Evolutionary conservation across 1,139 yeast genomes (phyloP).

Genomic region (Suhomyces terraborum): DNA sequence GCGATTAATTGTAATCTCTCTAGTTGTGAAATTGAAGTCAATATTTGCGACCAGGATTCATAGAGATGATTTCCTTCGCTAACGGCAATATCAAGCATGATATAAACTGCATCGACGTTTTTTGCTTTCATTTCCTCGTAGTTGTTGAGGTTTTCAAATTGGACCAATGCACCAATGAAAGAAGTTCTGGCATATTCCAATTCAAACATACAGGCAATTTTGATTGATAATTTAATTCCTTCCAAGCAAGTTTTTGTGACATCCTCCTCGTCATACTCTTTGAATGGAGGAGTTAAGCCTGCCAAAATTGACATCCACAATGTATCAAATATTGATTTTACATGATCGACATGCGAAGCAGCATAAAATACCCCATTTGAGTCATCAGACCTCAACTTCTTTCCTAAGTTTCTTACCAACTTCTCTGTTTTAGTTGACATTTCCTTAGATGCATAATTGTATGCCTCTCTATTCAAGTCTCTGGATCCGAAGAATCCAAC

Average conservation of each 20-base stretch:
- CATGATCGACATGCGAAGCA: constrained; percentile 85
- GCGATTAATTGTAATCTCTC: constrained; percentile 88
- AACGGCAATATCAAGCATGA: constrained; percentile 75
- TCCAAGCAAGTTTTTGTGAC: constrained; percentile 74
- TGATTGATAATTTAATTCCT: constrained; percentile 80
- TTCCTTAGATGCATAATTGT: constrained; percentile 87
- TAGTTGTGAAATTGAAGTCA: constrained; percentile 82
- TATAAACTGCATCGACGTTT: constrained; percentile 77
- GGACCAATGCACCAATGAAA: constrained; percentile 86
- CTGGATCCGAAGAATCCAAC: constrained; percentile 74
- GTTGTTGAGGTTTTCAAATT: constrained; percentile 79
- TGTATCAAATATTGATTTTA: constrained; percentile 88
- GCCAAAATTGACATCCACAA: constrained; percentile 97
- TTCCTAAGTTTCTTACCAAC: constrained; percentile 71
- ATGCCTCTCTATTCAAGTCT: constrained; percentile 81
- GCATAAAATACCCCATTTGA: constrained; percentile 37
- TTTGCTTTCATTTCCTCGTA: constrained; percentile 77
- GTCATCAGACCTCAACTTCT: constrained; percentile 39
- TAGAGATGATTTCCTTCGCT: constrained; percentile 73
- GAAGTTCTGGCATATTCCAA: constrained; percentile 84
- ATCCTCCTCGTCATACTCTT: constrained; percentile 80
- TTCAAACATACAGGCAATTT: constrained; percentile 82
- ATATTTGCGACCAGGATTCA: constrained; percentile 78
- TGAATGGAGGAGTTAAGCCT: constrained; percentile 90
- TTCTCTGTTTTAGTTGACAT: constrained; percentile 89